phyloP scores from a whole-genome alignment of 495 filamentous ascomycete species.

The Gamarada debralockiae region DNA sequence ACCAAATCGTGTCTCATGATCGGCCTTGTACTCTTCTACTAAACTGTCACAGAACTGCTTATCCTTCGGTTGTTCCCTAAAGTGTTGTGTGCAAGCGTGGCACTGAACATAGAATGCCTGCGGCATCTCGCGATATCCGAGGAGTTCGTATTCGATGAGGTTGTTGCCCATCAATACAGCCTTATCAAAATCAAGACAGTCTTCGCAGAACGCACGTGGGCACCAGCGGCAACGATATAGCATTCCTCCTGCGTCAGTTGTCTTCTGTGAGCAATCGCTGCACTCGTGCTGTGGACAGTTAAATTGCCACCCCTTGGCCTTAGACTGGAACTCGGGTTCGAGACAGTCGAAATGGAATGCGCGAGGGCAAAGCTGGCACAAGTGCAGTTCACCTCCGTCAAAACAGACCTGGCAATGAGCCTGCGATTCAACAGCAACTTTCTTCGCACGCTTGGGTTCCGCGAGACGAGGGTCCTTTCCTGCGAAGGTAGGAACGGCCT shows the following conservation, averaged over 20 bases:
- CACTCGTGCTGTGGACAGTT: slow-evolving; percentile 59
- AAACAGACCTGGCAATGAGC: slow-evolving; percentile 55
- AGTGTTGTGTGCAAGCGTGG: slow-evolving; percentile 34
- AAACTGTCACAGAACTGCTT: slow-evolving; percentile 27
- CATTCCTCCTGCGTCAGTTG: slow-evolving; percentile 53
- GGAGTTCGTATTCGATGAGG: slow-evolving; percentile 44
- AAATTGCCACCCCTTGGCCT: slow-evolving; percentile 36
- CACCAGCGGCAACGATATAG: slow-evolving; percentile 58
- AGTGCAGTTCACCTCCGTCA: slow-evolving; percentile 39
- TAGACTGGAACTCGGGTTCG: slow-evolving; percentile 31
- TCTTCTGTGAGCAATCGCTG: slow-evolving; percentile 48
- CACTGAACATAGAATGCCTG: slow-evolving; percentile 53
- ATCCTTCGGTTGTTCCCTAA: slow-evolving; percentile 27
- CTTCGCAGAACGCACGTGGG: slow-evolving; percentile 54
- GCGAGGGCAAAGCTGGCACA: slow-evolving; percentile 53
- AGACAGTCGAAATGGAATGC: slow-evolving; percentile 54
- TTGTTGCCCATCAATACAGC: slow-evolving; percentile 48
- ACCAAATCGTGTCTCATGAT: slow-evolving; percentile 20
- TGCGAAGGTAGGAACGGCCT: slow-evolving; percentile 53
- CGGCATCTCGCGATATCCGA: slow-evolving; percentile 36
- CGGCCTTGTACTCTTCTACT: slow-evolving; percentile 19
- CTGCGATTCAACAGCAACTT: slow-evolving; percentile 42
- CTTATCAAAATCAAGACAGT: slow-evolving; percentile 55
- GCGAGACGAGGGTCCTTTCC: slow-evolving; percentile 52
- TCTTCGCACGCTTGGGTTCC: slow-evolving; percentile 39